Percentiles rank a stretch among this genome's conserved stretches.
phyloP scores from a whole-genome alignment of 2,329 filamentous ascomycete genomes.

The Cercospora zeae-maydis region DNA sequence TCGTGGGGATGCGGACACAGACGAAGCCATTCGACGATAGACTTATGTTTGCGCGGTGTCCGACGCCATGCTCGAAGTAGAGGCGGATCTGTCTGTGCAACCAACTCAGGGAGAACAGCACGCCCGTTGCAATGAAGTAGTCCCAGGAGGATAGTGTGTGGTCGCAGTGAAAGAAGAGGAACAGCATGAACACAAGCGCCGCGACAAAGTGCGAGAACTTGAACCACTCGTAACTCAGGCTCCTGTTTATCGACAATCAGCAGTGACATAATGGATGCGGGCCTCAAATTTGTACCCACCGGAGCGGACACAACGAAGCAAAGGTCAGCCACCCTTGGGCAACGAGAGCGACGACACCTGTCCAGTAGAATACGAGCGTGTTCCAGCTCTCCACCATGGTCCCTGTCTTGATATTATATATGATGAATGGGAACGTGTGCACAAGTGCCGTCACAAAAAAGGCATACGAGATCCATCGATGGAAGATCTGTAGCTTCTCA shows the following conservation, averaged over 20 bases:
- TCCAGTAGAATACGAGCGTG: constrained; percentile 51
- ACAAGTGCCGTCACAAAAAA: constrained; percentile 56
- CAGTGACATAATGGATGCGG: background rate
- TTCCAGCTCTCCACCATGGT: constrained; percentile 50
- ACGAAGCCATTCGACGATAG: constrained; percentile 43
- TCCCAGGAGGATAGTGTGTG: constrained; percentile 56
- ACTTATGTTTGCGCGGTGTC: constrained; percentile 43
- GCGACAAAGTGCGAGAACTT: constrained; percentile 54
- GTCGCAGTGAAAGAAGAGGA: constrained; percentile 60
- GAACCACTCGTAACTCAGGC: constrained; percentile 59
- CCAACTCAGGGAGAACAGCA: constrained; percentile 50
- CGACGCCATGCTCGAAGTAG: constrained; percentile 49
- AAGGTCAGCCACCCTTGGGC: constrained; percentile 56
- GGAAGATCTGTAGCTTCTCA: constrained; percentile 56
- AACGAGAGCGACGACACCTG: constrained; percentile 53
- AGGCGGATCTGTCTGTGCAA: constrained; percentile 47
- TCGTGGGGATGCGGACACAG: constrained; percentile 44
- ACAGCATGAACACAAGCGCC: constrained; percentile 53
- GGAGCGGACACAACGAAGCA: constrained; percentile 51
- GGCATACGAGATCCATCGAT: constrained; percentile 53
- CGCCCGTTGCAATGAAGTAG: constrained; percentile 57
- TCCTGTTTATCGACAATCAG: constrained; percentile 35
- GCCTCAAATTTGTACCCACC: constrained; percentile 37
- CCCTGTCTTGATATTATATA: constrained; percentile 49
- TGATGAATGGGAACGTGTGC: constrained; percentile 59